Base-by-base conservation (phyloP, 2,329 filamentous ascomycete genomes). In the Diplodia corticola region DNA sequence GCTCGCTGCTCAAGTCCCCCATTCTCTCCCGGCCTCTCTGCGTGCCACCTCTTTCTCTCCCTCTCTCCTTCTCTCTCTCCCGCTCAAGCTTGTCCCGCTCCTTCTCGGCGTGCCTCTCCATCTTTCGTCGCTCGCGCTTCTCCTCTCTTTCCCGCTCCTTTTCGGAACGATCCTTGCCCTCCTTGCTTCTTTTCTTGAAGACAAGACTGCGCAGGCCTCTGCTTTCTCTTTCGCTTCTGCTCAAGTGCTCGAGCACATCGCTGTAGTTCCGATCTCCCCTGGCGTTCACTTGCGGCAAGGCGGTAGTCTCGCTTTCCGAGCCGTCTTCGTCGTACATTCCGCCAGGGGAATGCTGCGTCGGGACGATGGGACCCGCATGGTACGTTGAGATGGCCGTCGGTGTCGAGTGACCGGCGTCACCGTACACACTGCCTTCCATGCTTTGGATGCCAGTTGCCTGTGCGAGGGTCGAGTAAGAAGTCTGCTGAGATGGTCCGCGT, bases 221-320 rank as follows among this genome's bases (percentile, higher is more conserved):
- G 53, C 53, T 55, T 53, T 61, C 54, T 50, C 64, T 59, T 20
- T 63, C 64, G 15, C 54, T 57, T 6, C 64, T 53, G 55, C 57
- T 49, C 13, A 63, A 35, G 48, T 48, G 26, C 13, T 66, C 64
- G 3, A 66, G 49, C 5, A 66, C 64, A 26, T 66, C 64, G 12
- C 54, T 37, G 33, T 61, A 66, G 55, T 57, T 54, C 5, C 54
- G 53, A 17, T 65, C 53, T 2, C 48, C 28, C n/a, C 59, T 40
- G 17, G 26, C 40, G 15, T 54, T 65, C 63, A 78, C 76, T 9
- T 72, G 71, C 0, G 77, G 77, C 1, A 79, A 69, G 0, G 77
- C 77, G 1, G 76, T 79, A 0, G 73, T 76, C 48, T 79, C 77
- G 70, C 64, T n/a, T 69, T 74, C 37, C 55, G 69, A 61, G 73